Evolutionary conservation across 805 yeast species (phyloP).

Genomic region (Zygosaccharomyces siamensis): DNA sequence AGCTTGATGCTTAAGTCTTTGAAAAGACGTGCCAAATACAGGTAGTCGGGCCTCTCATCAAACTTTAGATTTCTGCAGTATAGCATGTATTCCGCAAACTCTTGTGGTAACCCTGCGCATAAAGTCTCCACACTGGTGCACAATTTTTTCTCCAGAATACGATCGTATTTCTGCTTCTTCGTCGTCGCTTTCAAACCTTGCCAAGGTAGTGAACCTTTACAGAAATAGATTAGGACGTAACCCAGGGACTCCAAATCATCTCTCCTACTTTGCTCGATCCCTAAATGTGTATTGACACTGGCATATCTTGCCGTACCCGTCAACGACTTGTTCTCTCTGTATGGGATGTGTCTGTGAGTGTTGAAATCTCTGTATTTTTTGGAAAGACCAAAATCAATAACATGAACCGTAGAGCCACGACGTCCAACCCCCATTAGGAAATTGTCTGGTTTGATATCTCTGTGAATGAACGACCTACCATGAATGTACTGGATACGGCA

Average conservation of each 20-base stretch:
- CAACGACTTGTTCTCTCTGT: conserved; percentile 90
- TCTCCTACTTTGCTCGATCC: conserved; percentile 93
- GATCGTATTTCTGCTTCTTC: conserved; percentile 93
- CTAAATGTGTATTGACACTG: conserved; percentile 89
- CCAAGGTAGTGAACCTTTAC: conserved; percentile 97
- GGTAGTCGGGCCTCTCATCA: conserved; percentile 95
- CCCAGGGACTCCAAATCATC: conserved; percentile 95
- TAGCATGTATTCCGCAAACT: conserved; percentile 80
- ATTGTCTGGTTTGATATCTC: conserved; percentile 84
- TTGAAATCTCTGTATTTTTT: conserved; percentile 92
- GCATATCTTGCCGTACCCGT: conserved; percentile 99
- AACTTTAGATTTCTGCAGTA: conserved; percentile 87
- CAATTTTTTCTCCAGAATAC: conserved; percentile 92
- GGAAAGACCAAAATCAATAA: conserved; percentile 90
- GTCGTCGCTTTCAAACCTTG: conserved; percentile 97
- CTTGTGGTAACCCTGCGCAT: conserved; percentile 88
- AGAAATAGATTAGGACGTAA: conserved; percentile 87
- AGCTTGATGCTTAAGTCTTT: conserved; percentile 85
- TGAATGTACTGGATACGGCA: conserved; percentile 94
- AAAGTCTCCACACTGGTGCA: conserved; percentile 80
- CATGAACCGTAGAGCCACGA: conserved; percentile 91
- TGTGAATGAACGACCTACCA: conserved; percentile 84
- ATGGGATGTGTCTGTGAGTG: conserved; percentile 91
- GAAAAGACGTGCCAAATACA: conserved; percentile 79
- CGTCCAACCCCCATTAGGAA: conserved; percentile 85